Evolutionary conservation across 129 eudicot genomes (phyloP), one percentile per base, ranked within the genome.

Genomic region (Ambrosia trifida): DNA sequence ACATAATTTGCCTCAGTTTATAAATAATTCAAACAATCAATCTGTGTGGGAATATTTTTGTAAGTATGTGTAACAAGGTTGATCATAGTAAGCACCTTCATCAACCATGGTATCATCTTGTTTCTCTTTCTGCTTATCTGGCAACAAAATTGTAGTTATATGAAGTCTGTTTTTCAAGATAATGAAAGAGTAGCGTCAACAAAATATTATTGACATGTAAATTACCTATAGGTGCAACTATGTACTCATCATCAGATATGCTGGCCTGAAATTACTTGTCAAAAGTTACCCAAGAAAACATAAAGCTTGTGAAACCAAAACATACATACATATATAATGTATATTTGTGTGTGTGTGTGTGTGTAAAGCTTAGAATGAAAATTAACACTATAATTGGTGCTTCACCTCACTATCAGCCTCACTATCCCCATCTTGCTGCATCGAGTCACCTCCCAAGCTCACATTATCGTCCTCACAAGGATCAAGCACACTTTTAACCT

Each of bases 401-500:
- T 72, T 77, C 76, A 93, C 98, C 93, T 87, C 94, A 57, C 89
- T 95, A 52, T 88, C 97, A 62, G 89, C 81, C 19, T 87, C 96
- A 51, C 86, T 84, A 36, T 73, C 76, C 18, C 71, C 89, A 76
- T 85, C 89, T 79, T 72, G 80, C 30, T 90, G 83, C 73, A 81
- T 78, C 68, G 97, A 85, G 80, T 87, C 97, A 67, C 80, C 91
- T 56, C 88, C 96, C 85, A 87, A 65, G 82, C 96, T 87, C 74
- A 81, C 90, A 64, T 82, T 84, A 47, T 90, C 90, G 64, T 84
- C 97, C 67, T 90, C 97, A 74, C 99, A 95, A 66, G 99, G 97
- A 88, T 90, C 99, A 62, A 95, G 91, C 66, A 87, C 91, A 70
- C 99, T 95, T 83, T 90, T 95, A 52, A 95, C 99, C 98, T 93